Conservation (phyloP, 2,329 filamentous ascomycete species). For the Stagonosporopsis chrysanthemi region DNA sequence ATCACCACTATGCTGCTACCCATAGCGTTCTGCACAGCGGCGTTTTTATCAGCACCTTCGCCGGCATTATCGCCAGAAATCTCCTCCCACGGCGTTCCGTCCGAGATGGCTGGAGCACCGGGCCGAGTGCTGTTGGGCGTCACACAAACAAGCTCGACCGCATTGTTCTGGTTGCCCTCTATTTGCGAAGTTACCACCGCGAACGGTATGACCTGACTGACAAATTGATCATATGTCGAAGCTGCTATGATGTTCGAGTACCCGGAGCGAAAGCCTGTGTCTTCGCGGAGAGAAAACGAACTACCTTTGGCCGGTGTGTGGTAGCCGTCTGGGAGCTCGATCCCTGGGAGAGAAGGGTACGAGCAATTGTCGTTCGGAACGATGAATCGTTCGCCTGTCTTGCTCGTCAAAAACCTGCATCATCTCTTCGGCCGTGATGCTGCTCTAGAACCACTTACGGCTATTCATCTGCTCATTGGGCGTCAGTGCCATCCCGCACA, state of each 20-base stretch:
- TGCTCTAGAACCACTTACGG: not conserved
- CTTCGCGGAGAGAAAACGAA: not conserved
- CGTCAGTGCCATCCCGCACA: not conserved
- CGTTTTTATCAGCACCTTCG: not conserved
- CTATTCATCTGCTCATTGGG: not conserved
- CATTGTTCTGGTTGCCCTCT: not conserved
- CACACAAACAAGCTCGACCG: not conserved
- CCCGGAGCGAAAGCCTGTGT: not conserved
- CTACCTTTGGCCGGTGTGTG: not conserved
- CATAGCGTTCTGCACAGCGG: too few species aligned
- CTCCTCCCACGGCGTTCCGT: not conserved
- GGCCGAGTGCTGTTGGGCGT: not conserved
- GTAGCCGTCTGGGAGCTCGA: not conserved
- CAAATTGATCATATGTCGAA: not conserved
- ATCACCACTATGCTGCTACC: not conserved
- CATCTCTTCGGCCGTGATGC: too few species aligned
- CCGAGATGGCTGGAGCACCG: not conserved
- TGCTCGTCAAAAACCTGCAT: not conserved
- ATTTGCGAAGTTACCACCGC: not conserved
- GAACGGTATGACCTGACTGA: not conserved
- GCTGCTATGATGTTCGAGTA: not conserved
- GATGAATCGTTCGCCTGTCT: not conserved
- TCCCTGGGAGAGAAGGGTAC: not conserved
- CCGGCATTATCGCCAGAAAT: not conserved
- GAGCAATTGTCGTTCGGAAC: conserved; percentile 1